Conservation (phyloP, 805 yeast species). For the Ogataea neopini region DNA sequence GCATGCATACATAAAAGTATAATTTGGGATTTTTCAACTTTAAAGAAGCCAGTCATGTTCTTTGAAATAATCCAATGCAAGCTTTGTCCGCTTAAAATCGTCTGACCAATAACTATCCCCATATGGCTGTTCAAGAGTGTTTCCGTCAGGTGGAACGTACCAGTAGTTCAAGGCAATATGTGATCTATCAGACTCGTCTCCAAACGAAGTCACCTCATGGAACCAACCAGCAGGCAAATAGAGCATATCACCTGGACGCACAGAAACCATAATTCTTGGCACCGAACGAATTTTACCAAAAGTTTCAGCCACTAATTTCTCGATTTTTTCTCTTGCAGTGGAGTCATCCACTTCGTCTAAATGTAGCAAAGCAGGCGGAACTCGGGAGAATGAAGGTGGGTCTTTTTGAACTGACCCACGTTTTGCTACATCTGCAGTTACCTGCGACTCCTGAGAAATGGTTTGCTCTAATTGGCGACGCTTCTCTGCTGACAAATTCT, state of each 20-base stretch:
- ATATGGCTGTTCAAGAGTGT: conserved; percentile 38
- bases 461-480: conserved; percentile 25
- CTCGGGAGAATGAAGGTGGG: conserved; percentile 68
- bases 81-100: conserved; percentile 48
- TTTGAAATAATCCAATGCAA: conserved; percentile 27
- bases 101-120: conserved; percentile 53
- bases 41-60: conserved; percentile 1
- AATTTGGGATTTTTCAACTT: too few species aligned
- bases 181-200: conserved; percentile 35
- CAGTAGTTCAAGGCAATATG: conserved; percentile 75
- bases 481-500: conserved; percentile 26
- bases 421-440: conserved; percentile 15
- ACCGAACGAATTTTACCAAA: conserved; percentile 53
- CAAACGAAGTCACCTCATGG: conserved; percentile 74
- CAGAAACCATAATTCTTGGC: conserved; percentile 44
- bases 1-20: background rate
- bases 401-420: conserved; percentile 35
- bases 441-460: conserved; percentile 33
- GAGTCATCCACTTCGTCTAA: conserved; percentile 49
- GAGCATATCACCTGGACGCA: conserved; percentile 65
- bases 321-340: conserved; percentile 30
- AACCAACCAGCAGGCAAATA: conserved; percentile 81
- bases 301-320: conserved; percentile 37
- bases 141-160: conserved; percentile 64
- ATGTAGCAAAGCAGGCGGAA: conserved; percentile 67